These are phyloP conservation scores for Elongisporangium prolatum DNA, from an alignment of 352 stramenopile species.

Conservation along the genomic window DNA sequence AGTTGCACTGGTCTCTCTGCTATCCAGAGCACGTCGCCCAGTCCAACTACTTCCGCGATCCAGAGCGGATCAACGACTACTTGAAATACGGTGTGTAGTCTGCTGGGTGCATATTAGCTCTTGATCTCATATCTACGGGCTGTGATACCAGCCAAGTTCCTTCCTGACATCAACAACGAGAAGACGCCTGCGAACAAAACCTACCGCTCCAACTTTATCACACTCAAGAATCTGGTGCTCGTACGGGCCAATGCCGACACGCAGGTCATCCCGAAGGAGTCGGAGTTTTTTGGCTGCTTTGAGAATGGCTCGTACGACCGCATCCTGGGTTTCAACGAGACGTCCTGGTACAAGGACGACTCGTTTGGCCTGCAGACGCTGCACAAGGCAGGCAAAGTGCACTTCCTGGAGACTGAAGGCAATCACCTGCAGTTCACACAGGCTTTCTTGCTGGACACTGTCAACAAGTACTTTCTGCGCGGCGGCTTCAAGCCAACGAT, in stretches of 20 bases:
- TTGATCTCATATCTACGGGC: neutral
- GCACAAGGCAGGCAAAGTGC: constrained; percentile 82
- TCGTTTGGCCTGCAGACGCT: constrained; percentile 90
- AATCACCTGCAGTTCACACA: constrained; percentile 90
- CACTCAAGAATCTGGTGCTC: constrained; percentile 85
- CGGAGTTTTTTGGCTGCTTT: constrained; percentile 86
- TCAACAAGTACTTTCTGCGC: constrained; percentile 78
- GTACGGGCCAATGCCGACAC: constrained; percentile 87
- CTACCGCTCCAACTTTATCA: constrained; percentile 87
- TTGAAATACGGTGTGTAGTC: constrained; percentile 45
- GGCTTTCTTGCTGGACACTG: constrained; percentile 74
- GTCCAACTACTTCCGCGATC: constrained; percentile 93
- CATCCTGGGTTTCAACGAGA: constrained; percentile 89
- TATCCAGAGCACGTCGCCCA: constrained; percentile 77
- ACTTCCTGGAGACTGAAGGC: constrained; percentile 86
- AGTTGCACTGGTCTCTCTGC: too few relatives aligned
- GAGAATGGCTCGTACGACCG: constrained; percentile 62
- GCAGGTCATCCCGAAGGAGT: constrained; percentile 86
- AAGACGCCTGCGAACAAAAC: constrained; percentile 59
- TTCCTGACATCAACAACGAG: constrained; percentile 92
- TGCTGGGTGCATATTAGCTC: too few relatives aligned
- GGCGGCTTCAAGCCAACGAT: neutral
- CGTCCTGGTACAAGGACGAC: constrained; percentile 89
- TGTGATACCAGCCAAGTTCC: constrained; percentile 56
- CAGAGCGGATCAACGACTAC: constrained; percentile 64